Conservation (phyloP, 2,329 filamentous ascomycete genomes). For the Phyllosticta citrichinensis region DNA sequence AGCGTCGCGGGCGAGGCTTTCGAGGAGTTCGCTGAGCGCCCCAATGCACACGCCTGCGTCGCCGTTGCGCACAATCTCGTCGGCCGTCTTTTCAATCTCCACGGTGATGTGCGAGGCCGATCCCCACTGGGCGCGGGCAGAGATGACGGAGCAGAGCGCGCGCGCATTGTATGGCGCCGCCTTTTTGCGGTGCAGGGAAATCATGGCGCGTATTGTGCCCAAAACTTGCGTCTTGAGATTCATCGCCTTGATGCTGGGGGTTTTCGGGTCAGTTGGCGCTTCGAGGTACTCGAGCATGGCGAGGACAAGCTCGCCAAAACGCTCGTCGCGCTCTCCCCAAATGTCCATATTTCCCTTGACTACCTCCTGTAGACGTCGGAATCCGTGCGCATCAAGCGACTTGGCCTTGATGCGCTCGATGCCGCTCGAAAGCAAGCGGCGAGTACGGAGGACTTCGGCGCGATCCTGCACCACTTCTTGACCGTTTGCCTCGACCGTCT, state of each 20-base stretch:
- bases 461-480: slow-evolving; percentile 27
- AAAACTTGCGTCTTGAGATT: slow-evolving; percentile 67
- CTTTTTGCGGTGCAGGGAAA: slow-evolving; percentile 40
- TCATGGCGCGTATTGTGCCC: slow-evolving; percentile 61
- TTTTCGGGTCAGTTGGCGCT: slow-evolving; percentile 39
- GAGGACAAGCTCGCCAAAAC: slow-evolving; percentile 56
- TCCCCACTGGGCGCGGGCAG: slow-evolving; percentile 56
- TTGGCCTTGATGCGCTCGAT: slow-evolving; percentile 62
- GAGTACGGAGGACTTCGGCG: slow-evolving; percentile 34
- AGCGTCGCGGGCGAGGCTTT: slow-evolving; percentile 18
- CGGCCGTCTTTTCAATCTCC: slow-evolving; percentile 62
- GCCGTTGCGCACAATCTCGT: slow-evolving; percentile 59
- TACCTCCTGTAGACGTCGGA: slow-evolving; percentile 66
- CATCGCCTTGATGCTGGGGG: slow-evolving; percentile 54
- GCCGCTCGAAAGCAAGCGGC: slow-evolving; percentile 60
- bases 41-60: slow-evolving; percentile 45
- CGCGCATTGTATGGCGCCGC: slow-evolving; percentile 50
- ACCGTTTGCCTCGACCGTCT: slow-evolving; percentile 6
- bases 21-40: slow-evolving; percentile 28
- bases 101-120: slow-evolving; percentile 61
- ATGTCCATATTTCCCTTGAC: slow-evolving; percentile 56
- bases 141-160: slow-evolving; percentile 57
- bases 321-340: slow-evolving; percentile 57
- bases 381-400: slow-evolving; percentile 70
- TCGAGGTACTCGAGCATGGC: slow-evolving; percentile 66